phyloP scores from a whole-genome alignment of 208 protist species.

The Acanthamoeba triangularis region DNA sequence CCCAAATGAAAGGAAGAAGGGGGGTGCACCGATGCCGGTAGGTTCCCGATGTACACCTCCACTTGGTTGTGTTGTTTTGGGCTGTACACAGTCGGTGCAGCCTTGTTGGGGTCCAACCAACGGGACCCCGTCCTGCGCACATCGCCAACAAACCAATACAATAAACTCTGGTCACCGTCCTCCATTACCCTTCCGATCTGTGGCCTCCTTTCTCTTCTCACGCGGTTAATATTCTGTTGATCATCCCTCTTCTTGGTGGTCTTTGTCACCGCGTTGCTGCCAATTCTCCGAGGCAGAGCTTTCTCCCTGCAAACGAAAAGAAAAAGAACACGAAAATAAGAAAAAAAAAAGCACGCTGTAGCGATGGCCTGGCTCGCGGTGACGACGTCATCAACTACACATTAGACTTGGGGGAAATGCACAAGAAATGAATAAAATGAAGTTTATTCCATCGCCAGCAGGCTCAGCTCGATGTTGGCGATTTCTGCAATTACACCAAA shows the following conservation, averaged over 20 bases:
- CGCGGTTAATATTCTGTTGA: background rate
- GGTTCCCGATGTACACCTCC: conserved; percentile 16
- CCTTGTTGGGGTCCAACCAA: background rate
- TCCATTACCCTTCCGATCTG: background rate
- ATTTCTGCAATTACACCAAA: too few relatives aligned
- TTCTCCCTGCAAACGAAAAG: background rate
- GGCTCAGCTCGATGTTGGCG: too few relatives aligned
- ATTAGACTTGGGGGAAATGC: too few relatives aligned
- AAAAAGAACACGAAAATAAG: background rate
- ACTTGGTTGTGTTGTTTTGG: conserved; percentile 29
- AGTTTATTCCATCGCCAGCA: too few relatives aligned
- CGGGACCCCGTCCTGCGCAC: background rate
- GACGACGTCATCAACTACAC: too few relatives aligned
- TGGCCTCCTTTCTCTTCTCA: conserved; percentile 12
- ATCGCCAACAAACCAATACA: background rate
- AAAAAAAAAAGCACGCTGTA: too few relatives aligned
- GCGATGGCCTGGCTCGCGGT: too few relatives aligned
- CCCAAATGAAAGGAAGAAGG: background rate
- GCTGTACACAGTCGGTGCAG: conserved; percentile 11
- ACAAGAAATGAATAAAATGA: too few relatives aligned
- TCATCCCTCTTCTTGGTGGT: background rate
- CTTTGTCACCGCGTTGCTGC: background rate
- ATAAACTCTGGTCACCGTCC: conserved; percentile 19
- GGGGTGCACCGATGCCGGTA: conserved; percentile 7
- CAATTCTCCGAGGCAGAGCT: background rate